These are phyloP conservation scores for Globisporangium mamillatum DNA, from an alignment of 352 stramenopile species.

Conservation along the genomic window DNA sequence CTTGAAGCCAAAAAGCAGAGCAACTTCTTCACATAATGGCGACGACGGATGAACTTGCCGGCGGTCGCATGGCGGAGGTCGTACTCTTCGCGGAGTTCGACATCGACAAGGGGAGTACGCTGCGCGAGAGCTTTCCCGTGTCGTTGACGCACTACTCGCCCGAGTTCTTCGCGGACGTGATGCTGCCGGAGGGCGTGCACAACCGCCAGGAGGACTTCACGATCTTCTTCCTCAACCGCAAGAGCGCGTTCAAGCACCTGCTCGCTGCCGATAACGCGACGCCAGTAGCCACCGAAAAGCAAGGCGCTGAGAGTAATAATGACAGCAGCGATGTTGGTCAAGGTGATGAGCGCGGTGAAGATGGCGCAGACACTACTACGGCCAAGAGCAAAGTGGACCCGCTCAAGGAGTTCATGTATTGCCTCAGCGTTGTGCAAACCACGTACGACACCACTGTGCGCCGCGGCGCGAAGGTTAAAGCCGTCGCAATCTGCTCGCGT, in stretches of 20 bases:
- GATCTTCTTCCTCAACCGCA: constrained; percentile 86
- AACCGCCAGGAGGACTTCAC: constrained; percentile 85
- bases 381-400: constrained; percentile 27
- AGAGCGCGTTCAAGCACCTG: constrained; percentile 22
- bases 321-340: constrained; percentile 4
- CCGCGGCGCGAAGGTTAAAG: constrained; percentile 77
- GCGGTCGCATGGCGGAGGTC: constrained; percentile 48
- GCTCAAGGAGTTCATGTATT: constrained; percentile 83
- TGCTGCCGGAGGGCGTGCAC: constrained; percentile 86
- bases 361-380: constrained; percentile 6
- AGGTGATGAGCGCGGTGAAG: background rate
- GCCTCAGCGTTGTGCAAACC: constrained; percentile 82
- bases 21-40: constrained; percentile 10
- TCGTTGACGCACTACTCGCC: constrained; percentile 73
- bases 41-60: constrained; percentile 4
- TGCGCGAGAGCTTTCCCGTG: constrained; percentile 65
- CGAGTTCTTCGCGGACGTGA: constrained; percentile 89
- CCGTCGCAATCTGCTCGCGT: constrained; percentile 76
- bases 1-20: constrained; percentile 12
- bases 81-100: constrained; percentile 87
- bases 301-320: background rate
- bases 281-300: background rate
- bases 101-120: constrained; percentile 84
- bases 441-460: constrained; percentile 70
- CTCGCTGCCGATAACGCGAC: background rate